Base-by-base conservation (phyloP, 192 early-diverging fungal species). In the Coemansia sp. region DNA sequence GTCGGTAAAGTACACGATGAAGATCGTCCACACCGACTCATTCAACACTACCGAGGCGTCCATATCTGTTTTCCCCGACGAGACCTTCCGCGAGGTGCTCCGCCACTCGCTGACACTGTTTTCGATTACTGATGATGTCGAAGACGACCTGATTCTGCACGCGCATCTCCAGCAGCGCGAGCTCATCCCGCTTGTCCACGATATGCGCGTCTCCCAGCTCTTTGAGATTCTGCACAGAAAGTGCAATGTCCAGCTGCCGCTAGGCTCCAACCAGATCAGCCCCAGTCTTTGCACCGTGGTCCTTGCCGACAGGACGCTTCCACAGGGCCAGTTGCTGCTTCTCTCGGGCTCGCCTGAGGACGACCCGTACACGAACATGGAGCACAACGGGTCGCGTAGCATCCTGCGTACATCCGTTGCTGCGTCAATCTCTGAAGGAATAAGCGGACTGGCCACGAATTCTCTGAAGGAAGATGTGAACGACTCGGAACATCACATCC, bases 381-480 rank as follows among this genome's bases (percentile, higher is more conserved):
- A 68, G 7, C 53, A 11, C 7, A 40, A 52, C 1, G 66, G 65
- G 9, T 69, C 70, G 40, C 69, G 54, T 54, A 72, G 45, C 58
- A 68, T 77, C 6, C 60, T 77, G 54, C 75, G 75, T 50, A 77
- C 75, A 0, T 77, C 75, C 19, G 64, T 77, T 64, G 66, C 75
- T 3, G 70, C 75, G 22, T 68, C 75, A 20, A 45, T 66, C 3
- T 53, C 56, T 46, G 70, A 71, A 38, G 64, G 66, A 23, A 67
- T 73, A 54, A 54, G 55, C 25, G 56, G 54, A 10, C 34, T 63
- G 36, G 68, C 63, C 0, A 15, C 65, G 23, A 49, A 15, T 40
- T 13, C 10, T n/a, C n/a, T 19, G 42, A 13, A 5, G 4, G 42
- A 45, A 13, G 13, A 17, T 19, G 23, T 14, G 32, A 20, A n/a